Base-by-base conservation (phyloP, 2,329 filamentous ascomycete genomes). In the Drechslerella stenobrocha region DNA sequence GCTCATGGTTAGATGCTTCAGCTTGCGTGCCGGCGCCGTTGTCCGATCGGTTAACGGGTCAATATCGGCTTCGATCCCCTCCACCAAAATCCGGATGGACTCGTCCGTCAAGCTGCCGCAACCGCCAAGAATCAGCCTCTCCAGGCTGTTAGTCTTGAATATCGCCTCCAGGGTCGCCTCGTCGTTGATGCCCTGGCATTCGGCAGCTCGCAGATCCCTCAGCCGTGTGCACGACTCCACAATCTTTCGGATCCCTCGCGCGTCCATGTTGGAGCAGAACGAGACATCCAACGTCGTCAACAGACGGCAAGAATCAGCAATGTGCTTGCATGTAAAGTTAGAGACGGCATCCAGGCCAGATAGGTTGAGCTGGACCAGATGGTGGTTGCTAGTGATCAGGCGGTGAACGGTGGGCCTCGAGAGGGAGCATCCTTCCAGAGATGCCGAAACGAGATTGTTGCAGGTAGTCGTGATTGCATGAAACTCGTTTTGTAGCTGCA, bases 231-330 rank as follows among this genome's bases (percentile, higher is more conserved):
- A 97, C 1, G 82, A 82, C 65, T 87, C 80, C 0, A 96, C 79
- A 1, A 98, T 82, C 52, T 82, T 82, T 70, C 81, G 84, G 55
- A 97, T 79, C 2, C 90, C 91, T 9, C 83, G 80, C 6, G 89
- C 87, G 73, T 93, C 87, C 74, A 96, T 84, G 67, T 90, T 87
- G 71, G 85, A 86, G 78, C 93, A 98, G 90, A 92, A 97, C 0
- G 90, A 95, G 18, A 97, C 83, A 73, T 96, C 95, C 71, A 97
- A 81, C 57, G 83, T 81, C 76, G 95, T 86, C n/a, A 98, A 80
- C 48, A 87, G 85, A 1, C 86, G 85, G 73, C 92, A 97, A 35
- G 87, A 86, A 53, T 87, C 81, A 0, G 89, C 86, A 65, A 98
- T 87, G 65, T 95, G 89, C 74, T 87, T 89, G 83, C 95, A 91